phyloP scores from a whole-genome alignment of 2,329 filamentous ascomycete genomes.

The Golovinomyces cichoracearum region DNA sequence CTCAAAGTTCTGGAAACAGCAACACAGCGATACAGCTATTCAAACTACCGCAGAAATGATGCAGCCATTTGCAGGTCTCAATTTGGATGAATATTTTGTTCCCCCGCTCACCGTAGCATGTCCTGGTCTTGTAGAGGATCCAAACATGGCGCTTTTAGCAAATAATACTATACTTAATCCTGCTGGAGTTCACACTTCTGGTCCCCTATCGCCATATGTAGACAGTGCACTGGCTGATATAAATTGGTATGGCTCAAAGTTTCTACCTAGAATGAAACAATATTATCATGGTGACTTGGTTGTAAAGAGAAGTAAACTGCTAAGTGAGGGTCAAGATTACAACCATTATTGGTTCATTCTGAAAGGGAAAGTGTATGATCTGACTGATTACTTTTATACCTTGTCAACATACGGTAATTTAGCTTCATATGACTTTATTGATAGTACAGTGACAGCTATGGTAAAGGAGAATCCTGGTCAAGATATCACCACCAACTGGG shows the following conservation, averaged over 20 bases:
- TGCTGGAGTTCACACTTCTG: conserved; percentile 43
- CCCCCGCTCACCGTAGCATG: conserved; percentile 54
- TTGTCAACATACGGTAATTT: conserved; percentile 26
- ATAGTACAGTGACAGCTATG: conserved; percentile 36
- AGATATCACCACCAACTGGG: conserved; percentile 46
- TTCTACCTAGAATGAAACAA: conserved; percentile 54
- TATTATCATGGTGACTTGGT: conserved; percentile 78
- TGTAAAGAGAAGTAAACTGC: conserved; percentile 32
- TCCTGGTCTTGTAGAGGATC: conserved; percentile 38
- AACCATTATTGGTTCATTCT: conserved; percentile 60
- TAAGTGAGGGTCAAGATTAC: conserved; percentile 36
- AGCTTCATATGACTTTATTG: conserved; percentile 42
- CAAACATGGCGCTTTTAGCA: conserved; percentile 28
- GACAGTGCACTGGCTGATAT: conserved; percentile 31
- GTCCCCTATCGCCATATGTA: conserved; percentile 28
- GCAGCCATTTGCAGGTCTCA: conserved; percentile 49
- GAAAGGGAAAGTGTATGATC: conserved; percentile 52
- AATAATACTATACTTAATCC: conserved; percentile 34
- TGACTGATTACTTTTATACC: conserved; percentile 79
- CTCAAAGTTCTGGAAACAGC: conserved; percentile 56
- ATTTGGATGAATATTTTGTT: conserved; percentile 65
- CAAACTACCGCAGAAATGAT: conserved; percentile 38
- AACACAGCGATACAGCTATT: conserved; percentile 52
- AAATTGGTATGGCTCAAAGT: conserved; percentile 53
- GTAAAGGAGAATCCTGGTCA: conserved; percentile 52